Base-by-base conservation (phyloP, 1,284 basidiomycete genomes). In the Microbotryomycetes sp. region DNA sequence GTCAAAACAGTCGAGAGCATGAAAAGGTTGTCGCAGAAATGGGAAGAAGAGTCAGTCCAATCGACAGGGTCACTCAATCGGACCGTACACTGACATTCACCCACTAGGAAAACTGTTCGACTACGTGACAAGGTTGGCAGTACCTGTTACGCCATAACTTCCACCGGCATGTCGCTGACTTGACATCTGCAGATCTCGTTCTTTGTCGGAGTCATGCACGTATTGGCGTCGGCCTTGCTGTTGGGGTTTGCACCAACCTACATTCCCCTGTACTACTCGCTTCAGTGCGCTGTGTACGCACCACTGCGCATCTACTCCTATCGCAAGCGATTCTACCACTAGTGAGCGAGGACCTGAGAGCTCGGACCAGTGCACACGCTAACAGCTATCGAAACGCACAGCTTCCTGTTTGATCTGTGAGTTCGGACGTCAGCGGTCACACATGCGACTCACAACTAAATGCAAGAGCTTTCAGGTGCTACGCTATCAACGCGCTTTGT, bases 121-220 rank as follows among this genome's bases (percentile, higher is more conserved):
- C 54, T 72, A 25, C 60, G 71, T 4, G 71, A 73, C 56, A 70
- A 72, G 57, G 54, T 30, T 22, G 31, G 19, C 22, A 16, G 29
- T 22, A 55, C 14, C 0, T 7, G 12, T 23, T 49, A 54, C 22
- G 52, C 46, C 3, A 53, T 16, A 25, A n/a, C 15, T 48, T 4
- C 6, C 28, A 23, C 58, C 0, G 52, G 19, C n/a, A 19, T 16
- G 22, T 47, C 29, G 29, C 29, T 25, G 25, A n/a, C 6, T 22
- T 26, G 36, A 2, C n/a, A 45, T 36, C 22, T 49, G 22, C 59
- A 70, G 61, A 67, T 72, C 32, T 73, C 72, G 23, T 74, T 74
- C 66, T 66, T 73, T 36, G 69, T 66, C 52, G 73, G 72, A 31
- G 73, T 74, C 28, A 71, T 72, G 64, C 70, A 73, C 60, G 71